phyloP scores from a whole-genome alignment of 768 basidiomycete genomes.

The Dioszegia aurantiaca region DNA sequence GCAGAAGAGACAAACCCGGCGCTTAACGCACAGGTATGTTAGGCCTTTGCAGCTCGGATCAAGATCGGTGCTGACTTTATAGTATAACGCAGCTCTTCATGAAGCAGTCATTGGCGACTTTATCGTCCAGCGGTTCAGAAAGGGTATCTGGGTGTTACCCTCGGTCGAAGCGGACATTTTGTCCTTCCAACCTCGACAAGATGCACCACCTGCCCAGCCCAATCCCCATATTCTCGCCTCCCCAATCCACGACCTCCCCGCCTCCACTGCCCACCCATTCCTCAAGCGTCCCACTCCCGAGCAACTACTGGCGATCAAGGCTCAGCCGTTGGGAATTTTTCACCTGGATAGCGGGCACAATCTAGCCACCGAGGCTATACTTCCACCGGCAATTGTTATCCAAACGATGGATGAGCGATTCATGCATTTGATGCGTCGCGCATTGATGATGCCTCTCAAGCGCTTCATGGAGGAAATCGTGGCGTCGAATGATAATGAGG shows the following conservation, averaged over 20 bases:
- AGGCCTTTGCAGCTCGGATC: not conserved
- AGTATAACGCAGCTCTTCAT: not conserved
- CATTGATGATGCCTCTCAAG: not conserved
- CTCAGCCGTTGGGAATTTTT: not conserved
- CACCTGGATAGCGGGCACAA: not conserved
- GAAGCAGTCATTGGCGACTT: not conserved
- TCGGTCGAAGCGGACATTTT: slow-evolving; percentile 2
- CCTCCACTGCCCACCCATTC: not conserved
- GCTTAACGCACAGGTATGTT: not conserved
- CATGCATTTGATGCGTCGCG: no score
- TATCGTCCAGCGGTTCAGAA: not conserved
- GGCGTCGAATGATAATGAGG: not conserved
- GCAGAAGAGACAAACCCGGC: not conserved
- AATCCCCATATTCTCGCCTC: not conserved
- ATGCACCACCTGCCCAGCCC: not conserved
- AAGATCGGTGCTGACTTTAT: not conserved
- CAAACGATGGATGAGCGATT: slow-evolving; percentile 1
- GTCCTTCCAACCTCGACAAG: not conserved
- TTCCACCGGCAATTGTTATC: not conserved
- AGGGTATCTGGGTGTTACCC: slow-evolving; percentile 9
- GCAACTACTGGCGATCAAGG: not conserved
- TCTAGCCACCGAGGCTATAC: not conserved
- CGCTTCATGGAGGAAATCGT: not conserved
- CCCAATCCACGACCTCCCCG: not conserved
- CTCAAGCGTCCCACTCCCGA: not conserved